phyloP scores from a whole-genome alignment of 257 asterid genomes.

The Nicotiana attenuata region DNA sequence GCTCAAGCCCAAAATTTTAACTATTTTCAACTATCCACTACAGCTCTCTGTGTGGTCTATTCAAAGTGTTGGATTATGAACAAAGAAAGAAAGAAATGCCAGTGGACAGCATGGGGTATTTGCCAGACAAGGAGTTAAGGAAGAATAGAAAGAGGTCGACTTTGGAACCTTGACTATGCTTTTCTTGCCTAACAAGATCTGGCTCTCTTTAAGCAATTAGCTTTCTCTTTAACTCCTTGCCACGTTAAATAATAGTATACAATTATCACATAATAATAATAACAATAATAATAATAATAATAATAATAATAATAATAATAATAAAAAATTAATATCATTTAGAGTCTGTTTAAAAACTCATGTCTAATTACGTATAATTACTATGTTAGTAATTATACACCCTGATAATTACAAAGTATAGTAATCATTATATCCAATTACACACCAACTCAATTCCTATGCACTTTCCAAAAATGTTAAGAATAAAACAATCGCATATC shows the following conservation, averaged over 20 bases:
- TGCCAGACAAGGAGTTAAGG: background rate
- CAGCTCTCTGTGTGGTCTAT: background rate
- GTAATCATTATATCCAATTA: no score
- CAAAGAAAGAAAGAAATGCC: slow-evolving; percentile 2
- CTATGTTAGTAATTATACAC: no score
- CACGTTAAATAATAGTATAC: background rate
- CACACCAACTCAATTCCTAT: no score
- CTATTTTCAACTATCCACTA: background rate
- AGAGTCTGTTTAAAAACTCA: no score
- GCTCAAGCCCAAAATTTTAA: background rate
- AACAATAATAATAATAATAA: no score
- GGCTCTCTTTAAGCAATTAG: background rate
- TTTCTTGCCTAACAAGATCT: slow-evolving; percentile 46
- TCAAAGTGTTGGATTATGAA: background rate
- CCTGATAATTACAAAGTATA: no score
- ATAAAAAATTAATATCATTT: no score
- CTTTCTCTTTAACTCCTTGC: background rate
- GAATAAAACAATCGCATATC: background rate
- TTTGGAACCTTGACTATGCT: slow-evolving; percentile 20
- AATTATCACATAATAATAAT: background rate
- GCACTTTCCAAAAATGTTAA: no score
- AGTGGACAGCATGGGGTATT: background rate
- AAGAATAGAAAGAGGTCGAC: background rate
- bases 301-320: no score
- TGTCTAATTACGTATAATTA: no score